These are phyloP conservation scores for Toxoplasma gondii DNA, from an alignment of 169 alveolate species.

Conservation along the genomic window DNA sequence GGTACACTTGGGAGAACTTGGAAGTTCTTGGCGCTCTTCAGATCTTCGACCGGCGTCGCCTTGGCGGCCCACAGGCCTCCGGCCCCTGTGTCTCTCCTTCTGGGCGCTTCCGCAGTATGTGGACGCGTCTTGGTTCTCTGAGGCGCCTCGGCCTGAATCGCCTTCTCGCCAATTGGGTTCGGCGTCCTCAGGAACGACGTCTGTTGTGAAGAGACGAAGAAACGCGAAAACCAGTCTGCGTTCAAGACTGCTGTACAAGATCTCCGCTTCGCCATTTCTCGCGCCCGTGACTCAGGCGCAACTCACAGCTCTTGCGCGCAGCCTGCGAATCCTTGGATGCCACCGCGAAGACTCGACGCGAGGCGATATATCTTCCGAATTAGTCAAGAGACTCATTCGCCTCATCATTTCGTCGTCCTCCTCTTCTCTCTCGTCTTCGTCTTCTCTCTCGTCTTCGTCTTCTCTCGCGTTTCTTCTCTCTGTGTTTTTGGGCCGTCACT, in stretches of 20 bases:
- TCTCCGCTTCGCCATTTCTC: neutral
- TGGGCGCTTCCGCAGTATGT: neutral
- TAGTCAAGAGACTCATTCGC: too few relatives aligned
- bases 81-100: neutral
- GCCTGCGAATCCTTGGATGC: too few relatives aligned
- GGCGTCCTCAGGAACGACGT: neutral
- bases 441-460: too few relatives aligned
- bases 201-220: neutral
- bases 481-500: too few relatives aligned
- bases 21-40: too few relatives aligned
- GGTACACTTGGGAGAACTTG: too few relatives aligned
- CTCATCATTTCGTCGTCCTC: too few relatives aligned
- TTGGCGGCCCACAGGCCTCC: neutral
- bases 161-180: neutral
- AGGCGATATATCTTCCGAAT: too few relatives aligned
- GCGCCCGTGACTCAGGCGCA: neutral
- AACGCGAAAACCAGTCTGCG: too few relatives aligned
- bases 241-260: neutral
- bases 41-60: neutral
- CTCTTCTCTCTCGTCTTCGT: too few relatives aligned
- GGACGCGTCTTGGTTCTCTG: neutral
- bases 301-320: neutral
- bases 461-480: too few relatives aligned
- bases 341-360: too few relatives aligned
- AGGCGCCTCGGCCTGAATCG: neutral